Conservation (phyloP, 306 rosid species). For the Morella rubra region DNA sequence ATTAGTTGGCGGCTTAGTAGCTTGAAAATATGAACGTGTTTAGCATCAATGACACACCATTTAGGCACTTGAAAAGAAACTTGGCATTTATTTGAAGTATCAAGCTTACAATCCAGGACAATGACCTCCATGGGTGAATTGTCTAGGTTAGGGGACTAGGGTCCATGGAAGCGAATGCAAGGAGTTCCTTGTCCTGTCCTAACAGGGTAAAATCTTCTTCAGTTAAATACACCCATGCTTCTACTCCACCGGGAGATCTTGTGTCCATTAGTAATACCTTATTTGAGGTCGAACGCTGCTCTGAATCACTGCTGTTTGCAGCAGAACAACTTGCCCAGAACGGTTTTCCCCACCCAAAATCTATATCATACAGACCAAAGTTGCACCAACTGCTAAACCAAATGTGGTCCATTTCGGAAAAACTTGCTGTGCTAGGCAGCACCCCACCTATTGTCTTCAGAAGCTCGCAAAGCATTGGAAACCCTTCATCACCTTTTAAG, state of each 20-base stretch:
- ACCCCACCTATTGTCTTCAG: constrained; percentile 10
- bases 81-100: too few relatives aligned
- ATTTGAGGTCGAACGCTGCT: constrained; percentile 18
- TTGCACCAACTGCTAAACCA: constrained; percentile 50
- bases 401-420: constrained; percentile 9
- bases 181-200: constrained; percentile 20
- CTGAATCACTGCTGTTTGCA: neutral
- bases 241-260: constrained; percentile 29
- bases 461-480: constrained; percentile 9
- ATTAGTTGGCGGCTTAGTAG: too few relatives aligned
- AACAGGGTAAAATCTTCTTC: constrained; percentile 29
- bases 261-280: constrained; percentile 29
- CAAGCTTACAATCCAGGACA: too few relatives aligned
- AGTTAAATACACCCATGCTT: constrained; percentile 37
- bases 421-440: neutral
- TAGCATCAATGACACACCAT: too few relatives aligned
- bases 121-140: too few relatives aligned
- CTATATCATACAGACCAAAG: constrained; percentile 30
- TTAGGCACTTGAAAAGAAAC: too few relatives aligned
- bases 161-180: constrained; percentile 21
- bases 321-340: constrained; percentile 36
- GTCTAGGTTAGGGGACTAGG: constrained; percentile 24
- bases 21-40: too few relatives aligned
- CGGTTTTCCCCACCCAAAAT: constrained; percentile 46
- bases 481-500: constrained; percentile 16